These are phyloP conservation scores for Apodospora peruviana DNA, from an alignment of 495 filamentous ascomycete genomes.

Conservation along the genomic window DNA sequence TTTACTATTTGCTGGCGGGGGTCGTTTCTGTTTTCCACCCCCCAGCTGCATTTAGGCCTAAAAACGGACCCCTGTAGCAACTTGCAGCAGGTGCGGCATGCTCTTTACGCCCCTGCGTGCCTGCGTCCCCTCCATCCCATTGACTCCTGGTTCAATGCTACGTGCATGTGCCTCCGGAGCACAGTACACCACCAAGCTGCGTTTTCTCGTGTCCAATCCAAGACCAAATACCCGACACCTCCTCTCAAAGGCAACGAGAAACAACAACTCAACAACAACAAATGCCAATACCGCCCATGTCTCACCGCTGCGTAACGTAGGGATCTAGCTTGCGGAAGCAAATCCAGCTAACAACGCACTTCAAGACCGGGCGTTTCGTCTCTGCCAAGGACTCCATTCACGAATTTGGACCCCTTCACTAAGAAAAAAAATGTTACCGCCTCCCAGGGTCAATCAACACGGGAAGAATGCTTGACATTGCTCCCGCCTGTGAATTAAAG, in stretches of 20 bases:
- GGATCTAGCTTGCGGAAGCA: too few species aligned
- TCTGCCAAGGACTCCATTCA: background rate
- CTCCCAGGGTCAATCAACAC: too few species aligned
- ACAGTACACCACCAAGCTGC: background rate
- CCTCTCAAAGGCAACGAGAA: too few species aligned
- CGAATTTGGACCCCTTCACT: too few species aligned
- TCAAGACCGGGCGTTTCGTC: background rate
- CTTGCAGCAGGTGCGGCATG: constrained; percentile 22
- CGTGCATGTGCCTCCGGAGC: background rate
- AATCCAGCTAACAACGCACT: background rate
- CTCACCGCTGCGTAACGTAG: too few species aligned
- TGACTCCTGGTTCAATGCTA: too few species aligned
- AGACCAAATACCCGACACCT: too few species aligned
- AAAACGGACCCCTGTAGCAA: constrained; percentile 22
- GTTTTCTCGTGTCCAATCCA: background rate
- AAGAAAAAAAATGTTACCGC: too few species aligned
- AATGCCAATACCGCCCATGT: background rate
- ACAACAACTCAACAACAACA: background rate
- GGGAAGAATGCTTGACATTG: too few species aligned
- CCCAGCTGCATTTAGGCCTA: constrained; percentile 26
- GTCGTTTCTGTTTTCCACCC: constrained; percentile 7
- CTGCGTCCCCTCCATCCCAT: constrained; percentile 5
- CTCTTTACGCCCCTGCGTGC: constrained; percentile 20
- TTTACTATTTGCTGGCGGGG: too few species aligned
- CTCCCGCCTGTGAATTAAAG: background rate